Conservation (phyloP, 805 yeast species). For the Cyberlindnera euphorbiae region DNA sequence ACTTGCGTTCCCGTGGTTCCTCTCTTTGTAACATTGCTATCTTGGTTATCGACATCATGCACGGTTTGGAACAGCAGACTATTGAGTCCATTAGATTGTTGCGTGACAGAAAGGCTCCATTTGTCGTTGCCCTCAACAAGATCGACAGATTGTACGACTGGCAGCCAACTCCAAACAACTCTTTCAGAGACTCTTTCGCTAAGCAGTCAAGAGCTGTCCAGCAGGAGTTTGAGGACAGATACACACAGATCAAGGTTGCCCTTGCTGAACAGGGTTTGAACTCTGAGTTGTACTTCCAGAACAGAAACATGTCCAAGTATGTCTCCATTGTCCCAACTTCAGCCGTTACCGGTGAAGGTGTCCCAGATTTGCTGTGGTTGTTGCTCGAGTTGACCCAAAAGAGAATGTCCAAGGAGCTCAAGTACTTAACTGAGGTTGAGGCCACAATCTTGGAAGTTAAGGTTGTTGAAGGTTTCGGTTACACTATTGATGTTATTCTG, state of each 20-base stretch:
- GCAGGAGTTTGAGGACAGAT: slow-evolving; percentile 87
- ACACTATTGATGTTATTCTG: slow-evolving; percentile 94
- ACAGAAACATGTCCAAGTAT: slow-evolving; percentile 86
- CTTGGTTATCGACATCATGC: slow-evolving; percentile 97
- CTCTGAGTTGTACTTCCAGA: slow-evolving; percentile 93
- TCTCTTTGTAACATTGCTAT: slow-evolving; percentile 98
- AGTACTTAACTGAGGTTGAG: slow-evolving; percentile 89
- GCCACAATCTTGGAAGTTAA: slow-evolving; percentile 97
- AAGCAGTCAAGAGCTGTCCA: slow-evolving; percentile 81
- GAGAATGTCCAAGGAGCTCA: slow-evolving; percentile 98
- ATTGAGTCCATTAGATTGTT: slow-evolving; percentile 86
- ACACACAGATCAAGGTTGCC: slow-evolving; percentile 78
- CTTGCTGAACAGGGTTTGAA: slow-evolving; percentile 97
- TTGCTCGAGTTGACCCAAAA: slow-evolving; percentile 92
- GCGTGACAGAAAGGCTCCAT: slow-evolving; percentile 97
- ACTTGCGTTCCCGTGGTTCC: slow-evolving; percentile 97
- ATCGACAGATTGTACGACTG: slow-evolving; percentile 97
- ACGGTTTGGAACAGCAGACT: slow-evolving; percentile 98
- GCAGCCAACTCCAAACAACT: slow-evolving; percentile 85
- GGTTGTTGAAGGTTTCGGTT: slow-evolving; percentile 97
- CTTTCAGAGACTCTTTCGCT: slow-evolving; percentile 90
- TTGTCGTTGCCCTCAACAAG: slow-evolving; percentile 94
- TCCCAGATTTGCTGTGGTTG: slow-evolving; percentile 96
- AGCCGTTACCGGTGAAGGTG: slow-evolving; percentile 99
- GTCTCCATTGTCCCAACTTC: slow-evolving; percentile 98